Conservation (phyloP, 179 eudicot species). For the Actinidia arguta region DNA sequence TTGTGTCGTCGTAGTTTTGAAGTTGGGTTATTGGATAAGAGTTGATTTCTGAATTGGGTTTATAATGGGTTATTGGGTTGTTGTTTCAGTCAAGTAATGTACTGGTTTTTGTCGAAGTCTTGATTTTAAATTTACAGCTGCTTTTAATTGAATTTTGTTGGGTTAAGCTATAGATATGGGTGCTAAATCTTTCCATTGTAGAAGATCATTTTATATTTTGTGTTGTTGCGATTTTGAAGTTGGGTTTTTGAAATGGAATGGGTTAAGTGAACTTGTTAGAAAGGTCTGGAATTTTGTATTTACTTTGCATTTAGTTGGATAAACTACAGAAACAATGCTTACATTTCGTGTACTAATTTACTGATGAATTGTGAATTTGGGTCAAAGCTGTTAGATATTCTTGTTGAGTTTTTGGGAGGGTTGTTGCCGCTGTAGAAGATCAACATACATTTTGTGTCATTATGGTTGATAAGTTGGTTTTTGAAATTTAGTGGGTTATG, state of each 20-base stretch:
- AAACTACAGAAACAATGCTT: constrained; percentile 2
- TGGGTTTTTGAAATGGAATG: background rate
- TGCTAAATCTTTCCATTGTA: background rate
- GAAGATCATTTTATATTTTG: background rate
- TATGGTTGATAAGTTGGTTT: background rate
- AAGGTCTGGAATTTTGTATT: background rate
- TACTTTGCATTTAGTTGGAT: background rate
- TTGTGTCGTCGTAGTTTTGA: too few relatives aligned
- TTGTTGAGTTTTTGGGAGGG: background rate
- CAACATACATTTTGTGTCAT: background rate
- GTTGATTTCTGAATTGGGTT: background rate
- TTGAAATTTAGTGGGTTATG: background rate
- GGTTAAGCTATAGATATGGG: background rate
- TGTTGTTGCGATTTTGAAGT: background rate
- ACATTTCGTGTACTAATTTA: background rate
- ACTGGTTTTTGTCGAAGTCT: background rate
- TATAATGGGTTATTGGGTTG: background rate
- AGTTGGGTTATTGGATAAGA: too few relatives aligned
- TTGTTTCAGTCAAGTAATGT: constrained; percentile 2
- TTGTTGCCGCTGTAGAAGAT: background rate
- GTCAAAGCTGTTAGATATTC: constrained; percentile 3
- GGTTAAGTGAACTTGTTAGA: background rate
- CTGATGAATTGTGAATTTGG: too few relatives aligned
- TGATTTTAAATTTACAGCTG: background rate
- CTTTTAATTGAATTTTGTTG: too few relatives aligned